Evolutionary conservation across 148 eudicot genomes (phyloP).

Genomic region (Mesembryanthemum crystallinum): DNA sequence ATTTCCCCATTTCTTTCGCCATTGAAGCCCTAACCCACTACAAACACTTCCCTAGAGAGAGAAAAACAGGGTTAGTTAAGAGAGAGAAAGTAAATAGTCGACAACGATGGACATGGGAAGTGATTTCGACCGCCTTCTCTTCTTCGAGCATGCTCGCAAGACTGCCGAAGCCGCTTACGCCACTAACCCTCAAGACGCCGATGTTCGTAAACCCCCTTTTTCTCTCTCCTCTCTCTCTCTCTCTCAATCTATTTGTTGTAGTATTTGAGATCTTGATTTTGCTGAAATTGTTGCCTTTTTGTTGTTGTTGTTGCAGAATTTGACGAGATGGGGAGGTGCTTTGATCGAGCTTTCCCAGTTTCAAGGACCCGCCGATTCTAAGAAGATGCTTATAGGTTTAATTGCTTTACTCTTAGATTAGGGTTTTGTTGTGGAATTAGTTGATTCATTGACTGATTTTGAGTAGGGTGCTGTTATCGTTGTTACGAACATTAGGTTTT

Average conservation of each 20-base stretch:
- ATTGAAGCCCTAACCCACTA: neutral
- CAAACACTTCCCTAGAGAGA: neutral
- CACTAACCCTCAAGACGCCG: conserved; percentile 68
- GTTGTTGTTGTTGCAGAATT: conserved; percentile 30
- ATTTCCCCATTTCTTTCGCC: neutral
- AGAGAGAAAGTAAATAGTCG: neutral
- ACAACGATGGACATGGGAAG: conserved; percentile 67
- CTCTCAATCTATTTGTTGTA: neutral
- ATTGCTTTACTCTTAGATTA: neutral
- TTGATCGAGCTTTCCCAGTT: conserved; percentile 46
- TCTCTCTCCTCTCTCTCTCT: neutral
- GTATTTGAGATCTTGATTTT: neutral
- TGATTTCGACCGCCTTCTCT: conserved; percentile 65
- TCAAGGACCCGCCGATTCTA: conserved; percentile 24
- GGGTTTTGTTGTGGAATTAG: neutral
- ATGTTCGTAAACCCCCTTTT: conserved; percentile 32
- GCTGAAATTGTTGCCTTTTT: neutral
- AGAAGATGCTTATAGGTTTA: conserved; percentile 42
- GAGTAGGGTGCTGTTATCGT: neutral
- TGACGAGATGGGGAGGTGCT: conserved; percentile 53
- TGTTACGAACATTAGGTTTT: neutral
- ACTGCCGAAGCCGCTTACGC: conserved; percentile 54
- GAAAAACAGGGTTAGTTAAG: neutral
- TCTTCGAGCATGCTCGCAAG: conserved; percentile 81
- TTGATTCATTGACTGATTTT: conserved; percentile 4